Base-by-base conservation (phyloP, 495 filamentous ascomycete genomes). In the Xylaria bambusicola region DNA sequence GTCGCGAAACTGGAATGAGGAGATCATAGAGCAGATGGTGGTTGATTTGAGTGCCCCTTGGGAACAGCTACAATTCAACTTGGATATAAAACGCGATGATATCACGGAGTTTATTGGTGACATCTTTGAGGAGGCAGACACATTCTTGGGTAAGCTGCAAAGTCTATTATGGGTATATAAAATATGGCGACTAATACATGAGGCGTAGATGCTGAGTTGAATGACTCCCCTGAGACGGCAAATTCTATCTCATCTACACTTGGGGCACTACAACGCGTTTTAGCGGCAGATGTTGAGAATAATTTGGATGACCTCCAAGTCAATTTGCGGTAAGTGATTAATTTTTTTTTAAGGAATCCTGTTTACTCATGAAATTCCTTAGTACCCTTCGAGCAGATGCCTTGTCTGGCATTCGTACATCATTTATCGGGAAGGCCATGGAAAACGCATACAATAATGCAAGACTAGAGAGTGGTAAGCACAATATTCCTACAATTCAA, bases 1-100 rank as follows among this genome's bases (percentile, higher is more conserved):
- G 2, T 44, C 40, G 15, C 66, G 56, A 17, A 70, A 68, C 57
- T 78, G 75, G 75, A 78, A 78, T 33, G 57, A 72, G 58, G 70
- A 75, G 64, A 71, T 71, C 21, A 75, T 74, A 24, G 40, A 63
- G 46, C n/a, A 50, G 4, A 76, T 78, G 73, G 55, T 52, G 1
- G 18, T 27, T 0, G 66, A 75, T 36, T 41, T 75, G 31, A 40
- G 33, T 8, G 52, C 38, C 7, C 63, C 57, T 20, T 78, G 73
- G 73, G 21, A 66, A 10, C 35, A 33, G 2, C 41, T 75, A 9
- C 23, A 33, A 18, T 47, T 33, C 1, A 46, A 13, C 40, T 35
- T 64, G 10, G 21, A 31, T 10, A 1, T 36, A n/a, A 24, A 17
- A 8, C 1, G 18, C 13, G 44, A 61, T 1, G 35, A 58, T 23